Evolutionary conservation across 352 stramenopile species (phyloP).

Genomic region (Phytophthora megakarya): DNA sequence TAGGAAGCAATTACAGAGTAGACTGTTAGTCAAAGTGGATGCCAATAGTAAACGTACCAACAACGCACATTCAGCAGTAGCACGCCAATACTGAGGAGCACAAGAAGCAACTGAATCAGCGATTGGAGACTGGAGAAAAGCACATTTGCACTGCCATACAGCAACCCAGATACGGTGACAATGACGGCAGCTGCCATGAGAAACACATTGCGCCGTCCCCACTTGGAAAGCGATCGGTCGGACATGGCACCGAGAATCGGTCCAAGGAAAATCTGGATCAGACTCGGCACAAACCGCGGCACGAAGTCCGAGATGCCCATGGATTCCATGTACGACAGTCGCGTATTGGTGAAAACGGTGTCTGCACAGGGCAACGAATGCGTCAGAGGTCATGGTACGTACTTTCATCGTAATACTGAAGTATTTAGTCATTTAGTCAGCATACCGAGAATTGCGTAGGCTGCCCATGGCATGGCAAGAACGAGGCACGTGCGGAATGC

Average conservation of each 20-base stretch:
- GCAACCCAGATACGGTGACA: constrained; percentile 54
- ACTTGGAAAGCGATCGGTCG: constrained; percentile 73
- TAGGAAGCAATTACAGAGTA: constrained; percentile 6
- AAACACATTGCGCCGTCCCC: constrained; percentile 72
- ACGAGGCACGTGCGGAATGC: constrained; percentile 68
- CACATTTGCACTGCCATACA: constrained; percentile 69
- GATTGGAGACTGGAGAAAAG: constrained; percentile 53
- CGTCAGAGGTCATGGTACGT: neutral
- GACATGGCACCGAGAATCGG: constrained; percentile 75
- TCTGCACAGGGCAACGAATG: constrained; percentile 32
- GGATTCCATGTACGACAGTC: constrained; percentile 69
- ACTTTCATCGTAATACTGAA: too few species aligned
- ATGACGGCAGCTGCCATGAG: constrained; percentile 54
- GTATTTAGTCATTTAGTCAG: too few species aligned
- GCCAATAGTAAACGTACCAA: too few species aligned
- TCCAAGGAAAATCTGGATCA: constrained; percentile 69
- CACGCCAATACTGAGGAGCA: constrained; percentile 66
- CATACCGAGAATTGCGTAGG: constrained; percentile 73
- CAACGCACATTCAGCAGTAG: constrained; percentile 59
- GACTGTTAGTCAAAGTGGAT: too few species aligned
- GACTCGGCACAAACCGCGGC: constrained; percentile 63
- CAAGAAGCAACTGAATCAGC: constrained; percentile 57
- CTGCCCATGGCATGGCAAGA: constrained; percentile 73
- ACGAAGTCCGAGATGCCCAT: constrained; percentile 69
- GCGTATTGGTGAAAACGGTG: constrained; percentile 74